A percentile compares a stretch with the other conserved stretches of the same genome.
phyloP scores from a whole-genome alignment of 371 early-diverging fungal species.

The Rhizopus arrhizus region DNA sequence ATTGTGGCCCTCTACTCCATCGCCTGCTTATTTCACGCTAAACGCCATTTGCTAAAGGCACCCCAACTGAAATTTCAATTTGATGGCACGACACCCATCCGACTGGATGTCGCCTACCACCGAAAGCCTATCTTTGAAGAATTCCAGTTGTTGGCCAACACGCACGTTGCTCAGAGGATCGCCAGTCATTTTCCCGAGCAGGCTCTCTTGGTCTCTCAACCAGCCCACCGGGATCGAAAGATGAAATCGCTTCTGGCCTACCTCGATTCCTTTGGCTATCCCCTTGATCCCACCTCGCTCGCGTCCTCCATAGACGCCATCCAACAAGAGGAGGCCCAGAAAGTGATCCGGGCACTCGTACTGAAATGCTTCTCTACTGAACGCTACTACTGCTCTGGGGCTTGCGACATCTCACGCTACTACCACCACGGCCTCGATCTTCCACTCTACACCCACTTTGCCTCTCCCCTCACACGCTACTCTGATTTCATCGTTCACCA shows the following conservation, averaged over 20 bases:
- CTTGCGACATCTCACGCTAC: conserved; percentile 59
- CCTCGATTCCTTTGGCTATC: conserved; percentile 56
- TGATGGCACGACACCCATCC: conserved; percentile 52
- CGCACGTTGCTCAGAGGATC: conserved; percentile 86
- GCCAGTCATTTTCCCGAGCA: conserved; percentile 80
- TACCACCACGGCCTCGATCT: conserved; percentile 74
- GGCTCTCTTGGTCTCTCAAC: conserved; percentile 79
- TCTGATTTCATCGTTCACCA: conserved; percentile 96
- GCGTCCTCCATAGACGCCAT: conserved; percentile 75
- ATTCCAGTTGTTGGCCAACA: conserved; percentile 93
- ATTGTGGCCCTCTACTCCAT: conserved; percentile 21
- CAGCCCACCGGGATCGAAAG: conserved; percentile 61
- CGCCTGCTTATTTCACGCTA: conserved; percentile 69
- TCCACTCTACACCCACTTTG: conserved; percentile 86
- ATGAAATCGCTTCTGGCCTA: conserved; percentile 58
- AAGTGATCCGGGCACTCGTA: conserved; percentile 52
- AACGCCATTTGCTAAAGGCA: conserved; percentile 25
- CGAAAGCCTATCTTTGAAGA: conserved; percentile 92
- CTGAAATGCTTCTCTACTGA: conserved; percentile 77
- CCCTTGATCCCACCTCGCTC: conserved; percentile 56
- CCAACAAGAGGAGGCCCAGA: conserved; percentile 43
- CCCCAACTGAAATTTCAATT: conserved; percentile 62
- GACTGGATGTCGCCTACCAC: conserved; percentile 75
- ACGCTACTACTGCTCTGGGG: conserved; percentile 84
- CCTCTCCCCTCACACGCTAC: conserved; percentile 92